Evolutionary conservation across 768 basidiomycete species (phyloP), one percentile per base, ranked within the genome.

Genomic region (Russula abietina): DNA sequence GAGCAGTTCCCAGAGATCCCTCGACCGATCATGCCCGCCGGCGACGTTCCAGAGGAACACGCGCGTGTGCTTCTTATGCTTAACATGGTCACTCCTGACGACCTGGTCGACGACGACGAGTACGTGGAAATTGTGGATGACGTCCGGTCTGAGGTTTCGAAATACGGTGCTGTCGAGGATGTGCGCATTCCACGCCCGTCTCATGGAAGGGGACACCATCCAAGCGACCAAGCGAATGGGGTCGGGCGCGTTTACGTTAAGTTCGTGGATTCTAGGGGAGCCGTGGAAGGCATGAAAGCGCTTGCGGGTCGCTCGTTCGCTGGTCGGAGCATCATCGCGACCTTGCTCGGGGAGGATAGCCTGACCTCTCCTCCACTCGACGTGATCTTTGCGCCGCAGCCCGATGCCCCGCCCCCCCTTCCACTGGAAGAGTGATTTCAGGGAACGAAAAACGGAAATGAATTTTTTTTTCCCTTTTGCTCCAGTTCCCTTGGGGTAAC

Each of bases 1-100:
- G 90, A 91, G 57, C 83, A 84, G 68, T 89, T 87, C 78, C 86
- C 88, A 39, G 88, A 88, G 72, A 88, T 93, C 48, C 91, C 91
- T 51, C 83, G 88, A 46, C 91, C 91, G 14, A 92, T 93, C 72
- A 85, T 93, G 83, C 91, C 91, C 60, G 89, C 89, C 9, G 87
- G 87, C 58, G 89, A 90, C 70, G 77, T 76, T 56, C 78, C 80
- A 59, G 77, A 75, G 41, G 68, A 75, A 12, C 66, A 74, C 55
- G 83, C 88, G 58, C 86, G 92, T 41, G 94, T 97, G 71, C 82
- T 99, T 69, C 88, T 98, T 72, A 90, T 99, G 88, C 77, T 99
- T 70, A 99, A 98, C 81, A 99, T 99, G 97, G 93, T 99, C 67
- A 91, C 90, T 0, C 73, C 91, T 1, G 97, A 99, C 50, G 97